A percentile compares a stretch with the other conserved stretches of the same genome.
Evolutionary conservation across 2,329 filamentous ascomycete species (phyloP).

Genomic region (Hypocreales sp.): DNA sequence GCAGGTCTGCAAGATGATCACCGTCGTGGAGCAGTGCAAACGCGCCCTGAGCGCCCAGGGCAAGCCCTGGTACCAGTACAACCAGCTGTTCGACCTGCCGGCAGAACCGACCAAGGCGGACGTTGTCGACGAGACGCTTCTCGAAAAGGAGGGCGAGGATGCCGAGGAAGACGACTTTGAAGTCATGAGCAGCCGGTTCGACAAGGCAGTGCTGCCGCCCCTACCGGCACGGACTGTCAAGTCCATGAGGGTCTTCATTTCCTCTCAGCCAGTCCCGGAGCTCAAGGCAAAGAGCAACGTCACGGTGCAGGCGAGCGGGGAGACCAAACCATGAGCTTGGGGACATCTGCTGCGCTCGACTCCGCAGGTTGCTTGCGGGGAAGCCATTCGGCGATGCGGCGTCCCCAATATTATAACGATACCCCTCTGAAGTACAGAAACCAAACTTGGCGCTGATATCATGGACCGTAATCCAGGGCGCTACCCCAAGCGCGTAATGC

Average conservation of each 20-base stretch:
- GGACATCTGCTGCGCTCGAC: not conserved
- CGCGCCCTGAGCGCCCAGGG: slow-evolving; percentile 31
- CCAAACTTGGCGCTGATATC: too few species aligned
- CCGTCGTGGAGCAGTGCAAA: slow-evolving; percentile 51
- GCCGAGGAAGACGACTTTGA: slow-evolving; percentile 35
- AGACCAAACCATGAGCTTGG: slow-evolving; percentile 6
- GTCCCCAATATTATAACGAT: too few species aligned
- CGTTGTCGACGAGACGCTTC: slow-evolving; percentile 26
- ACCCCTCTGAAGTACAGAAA: too few species aligned
- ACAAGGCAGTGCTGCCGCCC: slow-evolving; percentile 32
- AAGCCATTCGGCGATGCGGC: too few species aligned
- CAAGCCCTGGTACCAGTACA: slow-evolving; percentile 39
- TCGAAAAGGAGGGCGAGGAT: slow-evolving; percentile 14
- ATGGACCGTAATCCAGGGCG: too few species aligned
- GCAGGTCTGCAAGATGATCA: slow-evolving; percentile 50
- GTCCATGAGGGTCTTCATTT: slow-evolving; percentile 46
- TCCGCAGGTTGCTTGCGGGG: too few species aligned
- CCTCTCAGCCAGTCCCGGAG: slow-evolving; percentile 34
- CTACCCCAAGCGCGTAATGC: too few species aligned
- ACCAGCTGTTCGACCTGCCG: slow-evolving; percentile 34
- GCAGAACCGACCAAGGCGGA: slow-evolving; percentile 14
- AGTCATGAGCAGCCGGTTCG: slow-evolving; percentile 38
- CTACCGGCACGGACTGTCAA: slow-evolving; percentile 29
- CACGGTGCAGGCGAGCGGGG: slow-evolving; percentile 29
- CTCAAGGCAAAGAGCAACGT: slow-evolving; percentile 32